These are phyloP conservation scores for Phytophthora foliorum DNA, from an alignment of 352 stramenopile species.

Conservation along the genomic window DNA sequence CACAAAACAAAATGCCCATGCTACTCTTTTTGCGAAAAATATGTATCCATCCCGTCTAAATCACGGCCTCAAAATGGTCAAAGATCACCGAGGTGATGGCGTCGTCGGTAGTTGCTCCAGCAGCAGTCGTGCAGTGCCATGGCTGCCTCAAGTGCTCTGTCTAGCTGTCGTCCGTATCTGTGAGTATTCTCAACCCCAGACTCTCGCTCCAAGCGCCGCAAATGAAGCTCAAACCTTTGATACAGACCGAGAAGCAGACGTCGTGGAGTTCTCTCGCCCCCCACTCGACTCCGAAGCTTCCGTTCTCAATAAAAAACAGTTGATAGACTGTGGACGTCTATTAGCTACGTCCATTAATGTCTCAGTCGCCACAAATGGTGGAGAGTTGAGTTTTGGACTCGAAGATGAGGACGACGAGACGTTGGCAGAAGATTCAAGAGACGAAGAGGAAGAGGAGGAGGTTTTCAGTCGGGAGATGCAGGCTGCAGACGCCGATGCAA, in stretches of 20 bases:
- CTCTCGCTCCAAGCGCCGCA: constrained; percentile 2
- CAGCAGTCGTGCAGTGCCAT: not conserved
- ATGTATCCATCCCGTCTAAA: constrained; percentile 15
- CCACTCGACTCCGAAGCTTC: constrained; percentile 30
- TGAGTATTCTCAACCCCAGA: not conserved
- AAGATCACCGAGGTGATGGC: constrained; percentile 6
- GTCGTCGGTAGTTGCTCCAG: constrained; percentile 7
- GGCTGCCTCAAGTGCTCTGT: constrained; percentile 10
- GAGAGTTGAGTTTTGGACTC: constrained; percentile 23
- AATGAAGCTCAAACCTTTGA: constrained; percentile 1
- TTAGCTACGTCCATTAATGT: constrained; percentile 4
- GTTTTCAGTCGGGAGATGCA: constrained; percentile 78
- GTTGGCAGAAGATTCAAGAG: constrained; percentile 28
- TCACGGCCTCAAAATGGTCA: constrained; percentile 9
- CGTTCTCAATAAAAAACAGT: constrained; percentile 19
- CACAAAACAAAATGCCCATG: too few relatives aligned
- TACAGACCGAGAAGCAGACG: not conserved
- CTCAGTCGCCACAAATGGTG: constrained; percentile 4
- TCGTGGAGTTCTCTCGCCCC: constrained; percentile 22
- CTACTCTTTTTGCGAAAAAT: too few relatives aligned
- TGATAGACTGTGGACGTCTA: constrained; percentile 23
- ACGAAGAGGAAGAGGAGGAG: constrained; percentile 72
- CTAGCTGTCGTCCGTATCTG: constrained; percentile 31
- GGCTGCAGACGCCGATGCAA: constrained; percentile 31
- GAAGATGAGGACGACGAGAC: constrained; percentile 28